phyloP scores from a whole-genome alignment of 768 basidiomycete species.

The Boletus vermiculosoides region DNA sequence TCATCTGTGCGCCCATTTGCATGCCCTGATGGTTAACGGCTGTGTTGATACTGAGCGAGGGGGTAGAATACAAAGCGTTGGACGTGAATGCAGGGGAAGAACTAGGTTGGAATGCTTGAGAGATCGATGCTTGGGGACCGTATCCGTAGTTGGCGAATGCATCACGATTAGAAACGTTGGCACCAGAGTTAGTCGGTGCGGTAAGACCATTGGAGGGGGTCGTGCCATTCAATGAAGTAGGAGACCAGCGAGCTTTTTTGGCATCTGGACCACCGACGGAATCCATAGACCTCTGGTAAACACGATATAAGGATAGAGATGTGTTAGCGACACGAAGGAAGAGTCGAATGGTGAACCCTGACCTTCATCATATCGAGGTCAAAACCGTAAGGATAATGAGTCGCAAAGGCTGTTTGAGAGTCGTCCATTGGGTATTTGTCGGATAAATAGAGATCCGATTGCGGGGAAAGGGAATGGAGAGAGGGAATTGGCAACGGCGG shows the following conservation, averaged over 20 bases:
- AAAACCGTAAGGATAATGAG: slow-evolving; percentile 73
- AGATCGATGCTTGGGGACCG: slow-evolving; percentile 67
- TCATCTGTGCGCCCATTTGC: slow-evolving; percentile 57
- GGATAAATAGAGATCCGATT: slow-evolving; percentile 25
- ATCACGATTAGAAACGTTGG: slow-evolving; percentile 50
- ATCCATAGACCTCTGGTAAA: slow-evolving; percentile 78
- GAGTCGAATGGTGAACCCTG: slow-evolving; percentile 13
- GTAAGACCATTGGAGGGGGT: slow-evolving; percentile 38
- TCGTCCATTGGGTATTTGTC: slow-evolving; percentile 59
- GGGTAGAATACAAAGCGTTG: slow-evolving; percentile 71
- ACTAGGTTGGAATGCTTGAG: slow-evolving; percentile 50
- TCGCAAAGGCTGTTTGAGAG: slow-evolving; percentile 65
- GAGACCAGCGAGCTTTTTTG: slow-evolving; percentile 91
- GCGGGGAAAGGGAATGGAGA: slow-evolving; percentile 37
- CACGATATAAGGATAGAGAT: not conserved
- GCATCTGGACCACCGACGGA: slow-evolving; percentile 76
- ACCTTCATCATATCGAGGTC: slow-evolving; percentile 96
- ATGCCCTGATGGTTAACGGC: slow-evolving; percentile 43
- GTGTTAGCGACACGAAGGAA: slow-evolving; percentile 2
- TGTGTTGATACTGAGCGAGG: slow-evolving; percentile 68
- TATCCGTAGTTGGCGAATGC: slow-evolving; percentile 88
- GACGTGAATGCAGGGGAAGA: slow-evolving; percentile 49
- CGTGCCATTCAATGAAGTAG: slow-evolving; percentile 47
- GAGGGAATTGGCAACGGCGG: slow-evolving; percentile 49
- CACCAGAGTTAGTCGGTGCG: slow-evolving; percentile 36